These are phyloP conservation scores for Aspergillus ochraceus DNA, from an alignment of 2,329 filamentous ascomycete species.

Conservation along the genomic window DNA sequence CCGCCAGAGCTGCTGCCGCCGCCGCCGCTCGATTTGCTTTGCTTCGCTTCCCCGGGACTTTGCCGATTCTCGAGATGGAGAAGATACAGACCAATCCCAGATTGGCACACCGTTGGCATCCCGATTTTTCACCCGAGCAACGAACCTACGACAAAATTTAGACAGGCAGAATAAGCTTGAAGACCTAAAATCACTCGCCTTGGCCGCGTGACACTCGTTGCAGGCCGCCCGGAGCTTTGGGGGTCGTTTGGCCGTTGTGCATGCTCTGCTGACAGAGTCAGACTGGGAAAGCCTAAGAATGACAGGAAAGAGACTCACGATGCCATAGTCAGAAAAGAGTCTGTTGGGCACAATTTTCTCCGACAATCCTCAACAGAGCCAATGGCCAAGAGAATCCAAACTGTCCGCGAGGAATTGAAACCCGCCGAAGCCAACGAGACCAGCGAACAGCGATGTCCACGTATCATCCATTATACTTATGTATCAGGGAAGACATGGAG, in stretches of 20 bases:
- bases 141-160: conserved; percentile 9
- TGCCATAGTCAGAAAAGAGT: conserved; percentile 4
- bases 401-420: not conserved
- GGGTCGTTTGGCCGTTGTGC: conserved; percentile 12
- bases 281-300: not conserved
- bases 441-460: not conserved
- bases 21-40: conserved; percentile 16
- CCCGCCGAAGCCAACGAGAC: not conserved
- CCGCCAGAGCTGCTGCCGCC: conserved; percentile 1
- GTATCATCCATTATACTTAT: not conserved
- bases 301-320: conserved; percentile 2
- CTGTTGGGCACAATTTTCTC: not conserved
- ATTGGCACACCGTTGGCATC: conserved; percentile 18
- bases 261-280: conserved; percentile 1
- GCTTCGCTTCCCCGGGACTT: conserved; percentile 18
- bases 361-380: not conserved
- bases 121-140: conserved; percentile 18
- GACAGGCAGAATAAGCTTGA: not conserved
- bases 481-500: not conserved
- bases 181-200: conserved; percentile 2
- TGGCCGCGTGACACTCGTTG: conserved; percentile 18
- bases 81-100: conserved; percentile 15
- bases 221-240: conserved; percentile 17
- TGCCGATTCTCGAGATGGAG: conserved; percentile 19
- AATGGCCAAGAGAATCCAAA: not conserved